phyloP scores from a whole-genome alignment of 2,329 filamentous ascomycete species.

The Helotiales sp. region DNA sequence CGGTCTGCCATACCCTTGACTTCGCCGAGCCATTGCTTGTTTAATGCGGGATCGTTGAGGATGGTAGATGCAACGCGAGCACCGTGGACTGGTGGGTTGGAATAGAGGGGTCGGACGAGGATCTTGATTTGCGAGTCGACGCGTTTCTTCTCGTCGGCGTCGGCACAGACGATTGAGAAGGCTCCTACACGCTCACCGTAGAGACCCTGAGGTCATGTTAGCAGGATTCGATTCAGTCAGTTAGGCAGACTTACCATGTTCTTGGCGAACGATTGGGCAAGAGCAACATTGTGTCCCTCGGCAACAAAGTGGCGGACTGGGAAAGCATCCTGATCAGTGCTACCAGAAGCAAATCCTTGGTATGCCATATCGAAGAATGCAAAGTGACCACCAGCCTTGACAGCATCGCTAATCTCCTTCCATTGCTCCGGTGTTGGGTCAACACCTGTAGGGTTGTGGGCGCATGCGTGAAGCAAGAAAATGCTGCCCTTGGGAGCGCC shows the following conservation, averaged over 20 bases:
- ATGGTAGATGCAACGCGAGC: constrained; percentile 92
- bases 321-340: constrained; percentile 91
- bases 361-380: constrained; percentile 99
- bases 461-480: constrained; percentile 93
- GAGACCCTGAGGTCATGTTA: constrained; percentile 63
- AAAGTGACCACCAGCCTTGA: constrained; percentile 86
- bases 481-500: constrained; percentile 82
- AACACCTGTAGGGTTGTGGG: constrained; percentile 96
- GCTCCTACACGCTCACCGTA: constrained; percentile 98
- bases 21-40: constrained; percentile 93
- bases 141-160: constrained; percentile 88
- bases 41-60: constrained; percentile 79
- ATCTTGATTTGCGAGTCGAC: constrained; percentile 99
- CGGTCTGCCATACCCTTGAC: constrained; percentile 99
- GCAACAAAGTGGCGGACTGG: constrained; percentile 91
- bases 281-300: constrained; percentile 83
- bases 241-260: constrained; percentile 74
- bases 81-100: constrained; percentile 95
- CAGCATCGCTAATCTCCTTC: constrained; percentile 82
- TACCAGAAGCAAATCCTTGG: constrained; percentile 93
- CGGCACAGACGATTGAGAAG: constrained; percentile 87
- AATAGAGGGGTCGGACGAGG: constrained; percentile 94
- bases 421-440: constrained; percentile 92
- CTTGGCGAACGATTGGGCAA: constrained; percentile 96
- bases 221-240: constrained; percentile 2